Conservation (phyloP, 306 rosid genomes). For the Glycine latifolia region DNA sequence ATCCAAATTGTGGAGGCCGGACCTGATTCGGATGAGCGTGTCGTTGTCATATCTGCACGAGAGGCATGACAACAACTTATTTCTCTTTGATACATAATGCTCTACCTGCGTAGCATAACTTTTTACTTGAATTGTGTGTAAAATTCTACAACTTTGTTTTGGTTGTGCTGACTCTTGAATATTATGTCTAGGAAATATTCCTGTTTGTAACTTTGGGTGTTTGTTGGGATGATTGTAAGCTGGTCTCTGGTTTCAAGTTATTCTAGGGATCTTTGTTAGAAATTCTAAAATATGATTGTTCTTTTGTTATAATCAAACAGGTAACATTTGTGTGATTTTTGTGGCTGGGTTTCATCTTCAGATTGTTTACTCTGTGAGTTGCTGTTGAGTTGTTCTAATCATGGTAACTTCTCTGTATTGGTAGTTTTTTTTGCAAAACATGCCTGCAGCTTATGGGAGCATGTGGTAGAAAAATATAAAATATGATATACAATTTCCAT, state of each 20-base stretch:
- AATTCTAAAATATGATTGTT: conserved; percentile 44
- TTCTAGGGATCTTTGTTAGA: conserved; percentile 33
- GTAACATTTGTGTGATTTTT: conserved; percentile 43
- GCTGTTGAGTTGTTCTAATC: conserved; percentile 45
- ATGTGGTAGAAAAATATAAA: conserved; percentile 19
- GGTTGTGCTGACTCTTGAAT: conserved; percentile 11
- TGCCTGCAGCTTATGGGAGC: conserved; percentile 36
- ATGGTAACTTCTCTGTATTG: conserved; percentile 46
- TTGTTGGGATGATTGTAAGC: conserved; percentile 28
- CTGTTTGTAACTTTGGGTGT: conserved; percentile 3
- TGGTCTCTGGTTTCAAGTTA: conserved; percentile 39
- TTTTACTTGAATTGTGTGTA: neutral
- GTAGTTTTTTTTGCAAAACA: conserved; percentile 35
- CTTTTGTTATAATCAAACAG: conserved; percentile 43
- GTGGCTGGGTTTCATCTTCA: conserved; percentile 48
- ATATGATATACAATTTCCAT: conserved; percentile 11
- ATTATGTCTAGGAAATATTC: conserved; percentile 17
- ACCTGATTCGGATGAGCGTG: conserved; percentile 79
- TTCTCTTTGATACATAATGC: conserved; percentile 23
- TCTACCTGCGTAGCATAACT: conserved; percentile 20
- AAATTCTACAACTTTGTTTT: conserved; percentile 5
- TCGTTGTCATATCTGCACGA: conserved; percentile 79
- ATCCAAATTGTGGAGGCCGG: conserved; percentile 79
- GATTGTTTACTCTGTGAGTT: conserved; percentile 50
- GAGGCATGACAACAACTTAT: conserved; percentile 64